A percentile compares a stretch with the other conserved stretches of the same genome.
Conservation (phyloP, 805 yeast species). For the Kuraishia hungarica region DNA sequence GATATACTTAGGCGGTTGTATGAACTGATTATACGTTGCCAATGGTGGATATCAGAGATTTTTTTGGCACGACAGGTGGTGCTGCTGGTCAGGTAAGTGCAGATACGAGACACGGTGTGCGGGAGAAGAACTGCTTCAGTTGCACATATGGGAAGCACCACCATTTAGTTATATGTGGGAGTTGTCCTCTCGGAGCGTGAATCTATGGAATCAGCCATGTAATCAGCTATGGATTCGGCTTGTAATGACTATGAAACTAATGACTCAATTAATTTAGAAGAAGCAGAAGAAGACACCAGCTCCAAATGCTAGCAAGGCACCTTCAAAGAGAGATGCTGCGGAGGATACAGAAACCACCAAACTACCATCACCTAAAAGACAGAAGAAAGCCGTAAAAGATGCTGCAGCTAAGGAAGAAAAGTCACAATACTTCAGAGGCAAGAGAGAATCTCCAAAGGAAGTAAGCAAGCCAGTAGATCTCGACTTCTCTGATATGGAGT, state of each 20-base stretch:
- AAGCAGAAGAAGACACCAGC: not conserved
- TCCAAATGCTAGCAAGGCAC: not conserved
- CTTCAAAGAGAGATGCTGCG: not conserved
- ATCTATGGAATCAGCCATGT: too few species aligned
- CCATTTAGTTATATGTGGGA: too few species aligned
- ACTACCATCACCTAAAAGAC: constrained; percentile 3
- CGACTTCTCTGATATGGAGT: not conserved
- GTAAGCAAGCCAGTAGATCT: not conserved
- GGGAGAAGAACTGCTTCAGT: too few species aligned
- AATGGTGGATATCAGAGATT: constrained; percentile 32
- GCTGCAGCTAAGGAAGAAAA: not conserved
- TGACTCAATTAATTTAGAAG: not conserved
- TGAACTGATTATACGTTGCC: not conserved
- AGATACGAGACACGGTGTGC: not conserved
- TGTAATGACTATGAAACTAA: not conserved
- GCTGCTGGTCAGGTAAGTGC: not conserved
- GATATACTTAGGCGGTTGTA: not conserved
- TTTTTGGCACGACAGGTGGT: constrained; percentile 21
- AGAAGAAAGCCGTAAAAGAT: constrained; percentile 1
- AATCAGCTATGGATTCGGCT: too few species aligned
- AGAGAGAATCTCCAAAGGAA: not conserved
- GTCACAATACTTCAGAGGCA: constrained; percentile 1
- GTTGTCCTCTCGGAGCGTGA: too few species aligned
- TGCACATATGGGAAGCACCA: too few species aligned
- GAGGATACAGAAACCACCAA: not conserved